Base-by-base conservation (phyloP, 495 filamentous ascomycete genomes). In the Wilcoxina mikolae region DNA sequence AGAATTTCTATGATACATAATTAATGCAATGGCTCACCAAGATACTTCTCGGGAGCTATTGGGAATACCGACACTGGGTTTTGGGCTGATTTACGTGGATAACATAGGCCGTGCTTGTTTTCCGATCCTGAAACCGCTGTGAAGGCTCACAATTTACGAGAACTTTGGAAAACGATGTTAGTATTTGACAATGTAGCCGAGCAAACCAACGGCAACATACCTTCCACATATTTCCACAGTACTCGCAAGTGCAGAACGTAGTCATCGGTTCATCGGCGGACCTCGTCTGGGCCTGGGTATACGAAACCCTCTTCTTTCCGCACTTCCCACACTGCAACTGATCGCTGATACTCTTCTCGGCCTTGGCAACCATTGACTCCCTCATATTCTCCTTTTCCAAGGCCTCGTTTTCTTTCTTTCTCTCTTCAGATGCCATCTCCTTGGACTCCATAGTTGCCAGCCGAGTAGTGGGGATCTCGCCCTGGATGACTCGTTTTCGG, bases 281-380 rank as follows among this genome's bases (percentile, higher is more conserved):
- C 58, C 93, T 80, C 3, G 91, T 96, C 73, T 96, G 93, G 25
- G 93, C 91, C 70, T 95, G 91, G 28, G 78, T 88, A 67, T 98
- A 98, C 59, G 80, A 83, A 63, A 98, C 91, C 73, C 85, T 91
- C 72, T 84, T 87, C 75, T 94, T 77, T 38, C 80, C 79, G 67
- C 91, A 96, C 71, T 85, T 85, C 55, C 87, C 78, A 69, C 91
- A 98, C 70, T 83, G 81, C 58, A 96, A 74, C 38, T 77, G 81
- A 56, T 84, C 85, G 64, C 81, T 88, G 69, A 95, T 86, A 64
- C 79, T 85, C 69, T 84, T 87, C 67, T 94, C 85, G 1, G 77
- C 84, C 70, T 87, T 84, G 49, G 89, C 84, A 22, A 93, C 87
- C 77, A 94, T 85, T 0, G 91, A 84, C 68, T 90, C 84, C 72